Evolutionary conservation across 2,329 filamentous ascomycete species (phyloP).

Genomic region (Exophiala dermatitidis): DNA sequence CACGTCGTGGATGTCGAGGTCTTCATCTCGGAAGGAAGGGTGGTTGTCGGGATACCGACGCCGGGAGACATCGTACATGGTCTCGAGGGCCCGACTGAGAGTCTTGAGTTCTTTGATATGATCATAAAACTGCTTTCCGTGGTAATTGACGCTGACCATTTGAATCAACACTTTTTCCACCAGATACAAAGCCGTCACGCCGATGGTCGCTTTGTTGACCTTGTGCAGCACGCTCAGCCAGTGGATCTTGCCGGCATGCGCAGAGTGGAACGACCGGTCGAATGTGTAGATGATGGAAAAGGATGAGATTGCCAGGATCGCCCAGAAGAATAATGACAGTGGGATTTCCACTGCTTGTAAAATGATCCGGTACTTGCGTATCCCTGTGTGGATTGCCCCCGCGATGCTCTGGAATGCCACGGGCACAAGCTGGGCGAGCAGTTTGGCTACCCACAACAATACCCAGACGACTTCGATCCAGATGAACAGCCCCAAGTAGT

Average conservation of each 20-base stretch:
- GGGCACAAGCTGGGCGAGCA: slow-evolving; percentile 14
- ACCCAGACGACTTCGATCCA: slow-evolving; percentile 21
- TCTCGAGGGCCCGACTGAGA: slow-evolving; percentile 13
- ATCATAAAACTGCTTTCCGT: slow-evolving; percentile 18
- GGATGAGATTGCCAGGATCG: slow-evolving; percentile 9
- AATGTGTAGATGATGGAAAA: slow-evolving; percentile 16
- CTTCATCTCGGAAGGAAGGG: slow-evolving; percentile 11
- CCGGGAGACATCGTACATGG: slow-evolving; percentile 19
- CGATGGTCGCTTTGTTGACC: slow-evolving; percentile 15
- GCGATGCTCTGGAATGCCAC: slow-evolving; percentile 14
- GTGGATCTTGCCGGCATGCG: slow-evolving; percentile 10
- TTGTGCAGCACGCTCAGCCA: slow-evolving; percentile 17
- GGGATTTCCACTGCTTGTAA: slow-evolving; percentile 18
- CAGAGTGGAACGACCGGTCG: slow-evolving; percentile 11
- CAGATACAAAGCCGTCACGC: slow-evolving; percentile 34
- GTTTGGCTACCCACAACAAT: slow-evolving; percentile 17
- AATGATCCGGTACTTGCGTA: slow-evolving; percentile 16
- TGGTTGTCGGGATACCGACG: slow-evolving; percentile 9
- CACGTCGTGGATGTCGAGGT: slow-evolving; percentile 16
- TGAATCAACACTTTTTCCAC: slow-evolving; percentile 19
- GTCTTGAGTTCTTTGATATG: slow-evolving; percentile 20
- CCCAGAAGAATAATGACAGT: slow-evolving; percentile 18
- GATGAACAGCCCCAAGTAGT: slow-evolving; percentile 18
- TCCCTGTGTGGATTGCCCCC: slow-evolving; percentile 11
- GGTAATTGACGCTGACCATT: slow-evolving; percentile 17